These are phyloP conservation scores for Lasiodiplodia sp. DNA, from an alignment of 2,329 filamentous ascomycete genomes.

Conservation along the genomic window DNA sequence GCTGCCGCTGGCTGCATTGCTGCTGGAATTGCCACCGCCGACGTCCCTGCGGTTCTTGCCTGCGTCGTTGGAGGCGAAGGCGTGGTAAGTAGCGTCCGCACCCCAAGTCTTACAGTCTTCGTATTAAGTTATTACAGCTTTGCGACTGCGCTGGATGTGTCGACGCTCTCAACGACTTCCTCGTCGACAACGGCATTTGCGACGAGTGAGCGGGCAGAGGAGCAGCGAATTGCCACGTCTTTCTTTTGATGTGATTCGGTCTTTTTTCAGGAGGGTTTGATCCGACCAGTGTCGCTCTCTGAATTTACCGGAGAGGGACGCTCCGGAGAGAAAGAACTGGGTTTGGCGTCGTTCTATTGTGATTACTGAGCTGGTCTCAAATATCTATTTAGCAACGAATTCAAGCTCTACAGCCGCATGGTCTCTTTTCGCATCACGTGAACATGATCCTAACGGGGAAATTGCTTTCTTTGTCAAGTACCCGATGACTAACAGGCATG, in stretches of 20 bases:
- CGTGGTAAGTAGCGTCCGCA: background rate
- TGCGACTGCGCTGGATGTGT: slow-evolving; percentile 1
- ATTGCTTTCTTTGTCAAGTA: background rate
- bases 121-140: background rate
- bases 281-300: background rate
- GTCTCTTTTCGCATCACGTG: too few species aligned
- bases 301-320: background rate
- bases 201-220: background rate
- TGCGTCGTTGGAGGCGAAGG: background rate
- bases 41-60: background rate
- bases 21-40: background rate
- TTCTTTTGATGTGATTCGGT: background rate
- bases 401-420: background rate
- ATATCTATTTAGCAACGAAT: background rate
- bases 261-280: background rate
- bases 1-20: slow-evolving; percentile 8
- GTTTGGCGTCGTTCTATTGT: background rate
- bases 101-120: background rate
- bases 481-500: background rate
- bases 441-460: background rate
- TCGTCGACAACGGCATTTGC: background rate
- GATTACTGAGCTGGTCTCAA: background rate
- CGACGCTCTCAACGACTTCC: slow-evolving; percentile 5
- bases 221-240: background rate
- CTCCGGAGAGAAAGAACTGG: background rate